A percentile compares a stretch with the other conserved stretches of the same genome.
Conservation (phyloP, 2,329 filamentous ascomycete genomes). For the Sporothrix brasiliensis region DNA sequence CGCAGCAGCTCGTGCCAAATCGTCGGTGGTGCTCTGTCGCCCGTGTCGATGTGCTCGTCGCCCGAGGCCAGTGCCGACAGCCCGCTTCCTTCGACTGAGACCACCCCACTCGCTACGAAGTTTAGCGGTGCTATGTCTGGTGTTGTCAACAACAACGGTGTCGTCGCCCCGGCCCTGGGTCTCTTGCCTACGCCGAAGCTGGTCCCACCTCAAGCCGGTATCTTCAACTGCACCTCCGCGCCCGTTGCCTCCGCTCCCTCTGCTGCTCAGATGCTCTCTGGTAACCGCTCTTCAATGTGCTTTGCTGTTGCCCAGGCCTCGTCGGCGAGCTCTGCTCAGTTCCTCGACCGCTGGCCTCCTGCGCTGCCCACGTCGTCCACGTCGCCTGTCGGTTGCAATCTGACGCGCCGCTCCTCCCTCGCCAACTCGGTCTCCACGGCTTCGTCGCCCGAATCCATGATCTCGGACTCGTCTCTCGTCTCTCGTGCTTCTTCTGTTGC, state of each 20-base stretch:
- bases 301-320: constrained; percentile 62
- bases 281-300: constrained; percentile 60
- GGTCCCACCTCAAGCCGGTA: constrained; percentile 57
- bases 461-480: constrained; percentile 63
- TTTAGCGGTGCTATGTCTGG: constrained; percentile 43
- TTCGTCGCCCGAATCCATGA: constrained; percentile 69
- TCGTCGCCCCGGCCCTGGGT: constrained; percentile 56
- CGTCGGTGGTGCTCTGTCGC: constrained; percentile 28
- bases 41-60: constrained; percentile 34
- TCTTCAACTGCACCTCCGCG: constrained; percentile 57
- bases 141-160: constrained; percentile 48
- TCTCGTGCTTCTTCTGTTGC: constrained; percentile 68
- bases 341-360: constrained; percentile 56
- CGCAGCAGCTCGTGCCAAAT: constrained; percentile 33
- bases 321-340: constrained; percentile 51
- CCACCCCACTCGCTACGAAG: constrained; percentile 40
- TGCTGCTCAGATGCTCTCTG: constrained; percentile 51
- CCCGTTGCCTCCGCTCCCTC: constrained; percentile 53
- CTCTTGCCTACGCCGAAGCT: constrained; percentile 62
- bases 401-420: constrained; percentile 62
- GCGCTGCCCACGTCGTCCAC: constrained; percentile 46
- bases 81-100: constrained; percentile 37
- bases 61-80: constrained; percentile 28
- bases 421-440: constrained; percentile 65
- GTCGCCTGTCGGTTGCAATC: constrained; percentile 56